Conservation (phyloP, 371 early-diverging fungal species). For the Scutellospora calospora region DNA sequence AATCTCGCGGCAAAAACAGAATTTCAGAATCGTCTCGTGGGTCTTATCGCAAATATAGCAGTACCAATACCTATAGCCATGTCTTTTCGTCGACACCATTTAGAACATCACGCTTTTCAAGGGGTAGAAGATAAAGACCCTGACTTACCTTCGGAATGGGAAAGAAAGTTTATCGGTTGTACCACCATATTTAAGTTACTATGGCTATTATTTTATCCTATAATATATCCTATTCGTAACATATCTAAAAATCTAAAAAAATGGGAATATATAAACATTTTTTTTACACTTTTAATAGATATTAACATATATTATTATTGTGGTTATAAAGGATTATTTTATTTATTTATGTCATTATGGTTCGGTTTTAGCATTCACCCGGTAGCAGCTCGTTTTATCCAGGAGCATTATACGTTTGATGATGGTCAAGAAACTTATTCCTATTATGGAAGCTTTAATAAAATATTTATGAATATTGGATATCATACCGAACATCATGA, state of each 20-base stretch:
- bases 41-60: slow-evolving; percentile 85
- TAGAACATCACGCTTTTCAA: slow-evolving; percentile 96
- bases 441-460: slow-evolving; percentile 94
- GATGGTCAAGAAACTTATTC: slow-evolving; percentile 97
- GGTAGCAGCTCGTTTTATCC: slow-evolving; percentile 96
- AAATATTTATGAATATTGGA: slow-evolving; percentile 85
- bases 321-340: slow-evolving; percentile 79
- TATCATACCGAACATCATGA: slow-evolving; percentile 99
- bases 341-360: slow-evolving; percentile 82
- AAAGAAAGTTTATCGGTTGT: slow-evolving; percentile 80
- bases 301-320: slow-evolving; percentile 63
- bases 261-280: slow-evolving; percentile 87
- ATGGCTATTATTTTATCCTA: slow-evolving; percentile 89
- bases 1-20: slow-evolving; percentile 73
- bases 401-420: slow-evolving; percentile 96
- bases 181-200: slow-evolving; percentile 77
- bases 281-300: slow-evolving; percentile 72
- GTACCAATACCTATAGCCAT: slow-evolving; percentile 84
- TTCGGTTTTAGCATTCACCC: slow-evolving; percentile 95
- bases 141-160: slow-evolving; percentile 93
- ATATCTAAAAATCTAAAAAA: slow-evolving; percentile 75
- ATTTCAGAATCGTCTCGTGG: slow-evolving; percentile 82
- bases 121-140: slow-evolving; percentile 95
- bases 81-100: slow-evolving; percentile 93
- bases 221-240: slow-evolving; percentile 91